phyloP scores from a whole-genome alignment of 169 alveolate species.

The Plasmodium yoelii region DNA sequence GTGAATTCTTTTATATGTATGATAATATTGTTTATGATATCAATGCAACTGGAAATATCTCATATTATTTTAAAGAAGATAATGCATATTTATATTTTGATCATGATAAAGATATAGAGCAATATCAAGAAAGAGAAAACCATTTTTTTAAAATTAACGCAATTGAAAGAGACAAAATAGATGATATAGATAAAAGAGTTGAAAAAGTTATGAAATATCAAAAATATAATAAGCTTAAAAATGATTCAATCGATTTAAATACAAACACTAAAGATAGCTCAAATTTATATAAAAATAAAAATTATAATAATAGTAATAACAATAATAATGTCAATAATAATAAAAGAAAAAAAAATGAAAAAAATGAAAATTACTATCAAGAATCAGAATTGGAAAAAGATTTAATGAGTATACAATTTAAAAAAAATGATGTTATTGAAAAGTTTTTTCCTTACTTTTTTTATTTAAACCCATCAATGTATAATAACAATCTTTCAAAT shows the following conservation, averaged over 20 bases:
- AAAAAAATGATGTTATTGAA: slow-evolving; percentile 26
- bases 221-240: background rate
- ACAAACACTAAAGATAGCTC: background rate
- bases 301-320: slow-evolving; percentile 27
- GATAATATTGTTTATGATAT: slow-evolving; percentile 56
- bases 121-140: slow-evolving; percentile 21
- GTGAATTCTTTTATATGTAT: slow-evolving; percentile 43
- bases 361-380: slow-evolving; percentile 47
- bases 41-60: slow-evolving; percentile 36
- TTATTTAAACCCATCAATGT: slow-evolving; percentile 25
- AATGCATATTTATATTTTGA: slow-evolving; percentile 37
- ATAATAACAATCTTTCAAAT: background rate
- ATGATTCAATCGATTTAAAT: background rate
- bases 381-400: slow-evolving; percentile 72
- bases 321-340: slow-evolving; percentile 24
- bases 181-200: background rate
- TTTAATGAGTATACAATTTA: slow-evolving; percentile 55
- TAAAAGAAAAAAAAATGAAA: slow-evolving; percentile 62
- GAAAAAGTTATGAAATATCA: background rate
- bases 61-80: slow-evolving; percentile 20
- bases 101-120: slow-evolving; percentile 11
- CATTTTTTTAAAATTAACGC: slow-evolving; percentile 10
- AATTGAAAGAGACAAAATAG: background rate
- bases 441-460: slow-evolving; percentile 29
- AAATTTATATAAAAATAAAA: slow-evolving; percentile 35